Evolutionary conservation across 169 alveolate genomes (phyloP), one percentile per base, ranked within the genome.

Genomic region (Cyclospora cayetanensis): DNA sequence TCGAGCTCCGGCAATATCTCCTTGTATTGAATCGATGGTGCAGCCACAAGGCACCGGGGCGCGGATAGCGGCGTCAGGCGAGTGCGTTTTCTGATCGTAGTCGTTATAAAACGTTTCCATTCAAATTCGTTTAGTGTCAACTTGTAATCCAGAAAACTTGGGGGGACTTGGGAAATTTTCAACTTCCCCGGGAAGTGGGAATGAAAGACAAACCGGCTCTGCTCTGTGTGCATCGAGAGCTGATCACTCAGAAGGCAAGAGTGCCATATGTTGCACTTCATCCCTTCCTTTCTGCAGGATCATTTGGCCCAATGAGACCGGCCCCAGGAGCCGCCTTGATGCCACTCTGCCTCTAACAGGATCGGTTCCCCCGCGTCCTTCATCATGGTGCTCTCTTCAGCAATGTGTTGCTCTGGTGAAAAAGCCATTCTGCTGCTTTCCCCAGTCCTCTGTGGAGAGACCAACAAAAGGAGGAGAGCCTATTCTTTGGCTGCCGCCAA

Each of bases 41-140:
- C 63, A 35, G 27, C 50, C 42, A 15, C 80, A 68, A 68, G 80
- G 80, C 80, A 15, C 34, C 5, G 80, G 50, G 22, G 52, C 80
- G 18, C 43, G 39, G n/a, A 68, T 68, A 68, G 35, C 80, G 35
- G 39, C 80, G 35, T 27, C 80, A 22, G 80, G 80, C n/a, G 80
- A 68, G 80, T 68, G 18, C 39, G 80, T 60, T 20, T 60, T 60
- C 72, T 1, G 15, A 25, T 2, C 25, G n/a, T n/a, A n/a, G n/a
- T n/a, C n/a, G n/a, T n/a, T n/a, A n/a, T n/a, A n/a, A n/a, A n/a
- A n/a, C n/a, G n/a, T n/a, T n/a, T n/a, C n/a, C n/a, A n/a, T n/a
- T n/a, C n/a, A n/a, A n/a, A n/a, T n/a, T n/a, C n/a, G n/a, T n/a
- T n/a, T n/a, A n/a, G n/a, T n/a, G n/a, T n/a, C n/a, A n/a, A n/a